Evolutionary conservation across 2,329 filamentous ascomycete species (phyloP).

Genomic region (Talaromyces rugulosus): DNA sequence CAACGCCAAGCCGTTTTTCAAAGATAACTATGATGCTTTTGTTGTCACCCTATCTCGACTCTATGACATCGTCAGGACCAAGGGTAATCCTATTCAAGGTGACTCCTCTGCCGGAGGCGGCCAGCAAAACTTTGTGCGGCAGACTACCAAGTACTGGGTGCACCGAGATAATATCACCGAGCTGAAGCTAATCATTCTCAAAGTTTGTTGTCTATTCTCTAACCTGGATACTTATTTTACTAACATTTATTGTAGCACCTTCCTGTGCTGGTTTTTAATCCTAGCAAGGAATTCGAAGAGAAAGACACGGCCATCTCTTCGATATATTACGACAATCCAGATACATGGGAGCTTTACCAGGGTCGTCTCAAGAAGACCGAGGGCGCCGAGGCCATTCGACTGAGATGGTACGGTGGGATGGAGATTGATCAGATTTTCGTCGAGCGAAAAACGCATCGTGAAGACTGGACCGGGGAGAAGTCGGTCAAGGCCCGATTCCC

Average conservation of each 20-base stretch:
- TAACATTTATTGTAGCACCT: conserved; percentile 58
- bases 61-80: conserved; percentile 89
- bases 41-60: conserved; percentile 92
- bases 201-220: conserved; percentile 44
- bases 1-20: conserved; percentile 96
- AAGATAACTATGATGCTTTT: conserved; percentile 96
- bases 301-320: conserved; percentile 94
- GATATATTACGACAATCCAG: conserved; percentile 95
- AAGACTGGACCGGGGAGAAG: conserved; percentile 99
- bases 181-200: conserved; percentile 93
- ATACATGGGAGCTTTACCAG: conserved; percentile 90
- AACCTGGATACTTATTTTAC: not conserved
- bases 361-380: conserved; percentile 96
- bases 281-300: conserved; percentile 90
- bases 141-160: conserved; percentile 99
- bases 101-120: conserved; percentile 86
- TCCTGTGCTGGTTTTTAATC: conserved; percentile 93
- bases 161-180: conserved; percentile 98
- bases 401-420: conserved; percentile 98
- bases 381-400: conserved; percentile 90
- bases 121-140: conserved; percentile 92
- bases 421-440: conserved; percentile 92
- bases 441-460: conserved; percentile 94
- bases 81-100: conserved; percentile 87
- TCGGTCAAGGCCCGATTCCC: conserved; percentile 96